Conservation (phyloP, 2,329 filamentous ascomycete genomes). For the Alternaria postmessia region DNA sequence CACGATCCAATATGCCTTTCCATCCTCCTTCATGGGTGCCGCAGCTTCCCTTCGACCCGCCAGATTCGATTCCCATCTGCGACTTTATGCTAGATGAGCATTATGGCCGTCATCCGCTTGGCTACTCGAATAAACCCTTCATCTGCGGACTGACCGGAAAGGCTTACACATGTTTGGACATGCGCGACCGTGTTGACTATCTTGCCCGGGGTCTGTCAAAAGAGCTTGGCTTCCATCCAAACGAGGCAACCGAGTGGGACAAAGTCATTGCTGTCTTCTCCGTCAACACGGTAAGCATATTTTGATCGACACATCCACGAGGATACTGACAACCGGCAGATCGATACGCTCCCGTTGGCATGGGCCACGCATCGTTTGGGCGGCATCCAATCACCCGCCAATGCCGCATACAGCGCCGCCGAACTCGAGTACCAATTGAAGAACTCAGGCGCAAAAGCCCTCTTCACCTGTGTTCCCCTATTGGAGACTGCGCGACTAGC, state of each 20-base stretch:
- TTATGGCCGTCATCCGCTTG: slow-evolving; percentile 71
- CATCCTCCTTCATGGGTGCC: slow-evolving; percentile 69
- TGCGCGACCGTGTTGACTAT: slow-evolving; percentile 70
- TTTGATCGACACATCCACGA: not conserved
- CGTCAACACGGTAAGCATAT: slow-evolving; percentile 74
- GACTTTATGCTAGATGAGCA: slow-evolving; percentile 80
- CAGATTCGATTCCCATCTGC: slow-evolving; percentile 76
- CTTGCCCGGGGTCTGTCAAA: slow-evolving; percentile 74
- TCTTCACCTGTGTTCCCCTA: slow-evolving; percentile 76
- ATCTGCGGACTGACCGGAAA: slow-evolving; percentile 78
- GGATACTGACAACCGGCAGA: slow-evolving; percentile 55
- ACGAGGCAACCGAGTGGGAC: slow-evolving; percentile 79
- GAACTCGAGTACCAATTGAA: slow-evolving; percentile 78
- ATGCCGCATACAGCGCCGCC: slow-evolving; percentile 73
- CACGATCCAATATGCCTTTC: slow-evolving; percentile 58
- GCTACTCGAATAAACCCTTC: slow-evolving; percentile 73
- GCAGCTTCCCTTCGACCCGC: slow-evolving; percentile 68
- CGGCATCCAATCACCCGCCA: slow-evolving; percentile 78
- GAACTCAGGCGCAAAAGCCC: slow-evolving; percentile 71
- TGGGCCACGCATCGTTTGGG: slow-evolving; percentile 78
- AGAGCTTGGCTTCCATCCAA: slow-evolving; percentile 74
- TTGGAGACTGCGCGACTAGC: slow-evolving; percentile 71
- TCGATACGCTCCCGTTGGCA: slow-evolving; percentile 76
- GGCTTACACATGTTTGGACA: slow-evolving; percentile 69
- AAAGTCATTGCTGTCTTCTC: slow-evolving; percentile 80